Conservation (phyloP, 306 rosid genomes). For the Begonia masoniana region DNA sequence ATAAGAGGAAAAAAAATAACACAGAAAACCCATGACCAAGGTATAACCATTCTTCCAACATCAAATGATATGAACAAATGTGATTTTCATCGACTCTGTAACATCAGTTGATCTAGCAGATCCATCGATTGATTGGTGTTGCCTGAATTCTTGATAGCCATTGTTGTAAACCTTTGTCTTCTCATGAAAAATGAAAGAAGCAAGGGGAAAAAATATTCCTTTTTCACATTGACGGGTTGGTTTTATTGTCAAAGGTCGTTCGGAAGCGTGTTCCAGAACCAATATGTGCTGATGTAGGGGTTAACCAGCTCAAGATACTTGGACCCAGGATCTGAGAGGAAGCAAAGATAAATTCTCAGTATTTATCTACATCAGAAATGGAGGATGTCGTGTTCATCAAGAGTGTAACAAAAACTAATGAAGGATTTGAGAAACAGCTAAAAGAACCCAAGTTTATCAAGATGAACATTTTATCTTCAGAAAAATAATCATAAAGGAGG, state of each 20-base stretch:
- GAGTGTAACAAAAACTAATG: too few relatives aligned
- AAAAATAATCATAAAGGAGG: constrained; percentile 5
- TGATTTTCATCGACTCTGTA: too few relatives aligned
- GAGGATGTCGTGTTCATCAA: too few relatives aligned
- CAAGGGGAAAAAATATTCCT: constrained; percentile 16
- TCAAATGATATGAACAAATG: too few relatives aligned
- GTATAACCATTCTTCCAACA: too few relatives aligned
- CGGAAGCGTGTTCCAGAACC: constrained; percentile 72
- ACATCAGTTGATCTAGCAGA: too few relatives aligned
- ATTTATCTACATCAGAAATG: too few relatives aligned
- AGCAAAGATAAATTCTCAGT: too few relatives aligned
- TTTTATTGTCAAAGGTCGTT: constrained; percentile 33
- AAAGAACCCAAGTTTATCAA: not conserved
- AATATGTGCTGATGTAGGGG: constrained; percentile 58
- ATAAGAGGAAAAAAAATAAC: too few relatives aligned
- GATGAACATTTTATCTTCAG: not conserved
- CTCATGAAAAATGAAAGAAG: not conserved
- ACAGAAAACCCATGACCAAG: too few relatives aligned
- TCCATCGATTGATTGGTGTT: too few relatives aligned
- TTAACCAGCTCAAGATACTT: constrained; percentile 56
- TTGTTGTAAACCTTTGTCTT: not conserved
- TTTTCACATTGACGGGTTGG: constrained; percentile 26
- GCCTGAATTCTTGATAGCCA: constrained; percentile 1
- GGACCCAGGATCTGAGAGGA: constrained; percentile 68
- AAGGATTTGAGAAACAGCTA: not conserved